Conservation (phyloP, 2,329 filamentous ascomycete genomes). For the Colletotrichum filicis region DNA sequence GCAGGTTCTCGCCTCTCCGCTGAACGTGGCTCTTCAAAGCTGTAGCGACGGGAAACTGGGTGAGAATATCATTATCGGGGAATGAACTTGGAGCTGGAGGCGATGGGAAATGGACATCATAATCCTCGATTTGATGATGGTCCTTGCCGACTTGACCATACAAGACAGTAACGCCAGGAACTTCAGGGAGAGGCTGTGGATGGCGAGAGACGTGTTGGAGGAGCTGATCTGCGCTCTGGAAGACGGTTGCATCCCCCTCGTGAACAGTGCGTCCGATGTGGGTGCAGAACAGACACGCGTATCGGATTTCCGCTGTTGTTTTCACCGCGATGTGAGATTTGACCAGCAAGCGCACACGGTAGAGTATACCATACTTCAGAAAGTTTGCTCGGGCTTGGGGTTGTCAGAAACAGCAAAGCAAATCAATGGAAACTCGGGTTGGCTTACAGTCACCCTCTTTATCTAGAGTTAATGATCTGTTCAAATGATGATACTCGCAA, state of each 20-base stretch:
- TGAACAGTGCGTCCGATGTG: constrained; percentile 45
- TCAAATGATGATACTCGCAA: constrained; percentile 41
- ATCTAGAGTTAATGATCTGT: constrained; percentile 46
- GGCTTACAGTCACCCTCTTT: constrained; percentile 43
- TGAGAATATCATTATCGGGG: constrained; percentile 40
- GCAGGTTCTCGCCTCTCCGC: constrained; percentile 45
- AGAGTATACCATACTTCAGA: constrained; percentile 46
- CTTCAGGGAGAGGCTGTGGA: constrained; percentile 50
- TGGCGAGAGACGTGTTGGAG: constrained; percentile 52
- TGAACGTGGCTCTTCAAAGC: constrained; percentile 48
- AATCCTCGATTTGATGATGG: constrained; percentile 40
- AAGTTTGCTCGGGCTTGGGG: constrained; percentile 47
- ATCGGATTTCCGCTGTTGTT: constrained; percentile 48
- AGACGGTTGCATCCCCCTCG: constrained; percentile 56
- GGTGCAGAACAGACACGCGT: constrained; percentile 53
- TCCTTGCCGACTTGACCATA: constrained; percentile 45
- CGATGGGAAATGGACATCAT: constrained; percentile 51
- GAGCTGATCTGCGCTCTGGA: constrained; percentile 48
- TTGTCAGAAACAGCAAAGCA: background rate
- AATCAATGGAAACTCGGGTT: background rate
- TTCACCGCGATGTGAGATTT: constrained; percentile 52
- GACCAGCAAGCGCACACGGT: constrained; percentile 53
- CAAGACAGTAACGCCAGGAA: constrained; percentile 49
- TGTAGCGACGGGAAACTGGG: constrained; percentile 46
- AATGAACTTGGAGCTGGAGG: constrained; percentile 37